Conservation (phyloP, 2,329 filamentous ascomycete genomes). For the Epichloe festucae region DNA sequence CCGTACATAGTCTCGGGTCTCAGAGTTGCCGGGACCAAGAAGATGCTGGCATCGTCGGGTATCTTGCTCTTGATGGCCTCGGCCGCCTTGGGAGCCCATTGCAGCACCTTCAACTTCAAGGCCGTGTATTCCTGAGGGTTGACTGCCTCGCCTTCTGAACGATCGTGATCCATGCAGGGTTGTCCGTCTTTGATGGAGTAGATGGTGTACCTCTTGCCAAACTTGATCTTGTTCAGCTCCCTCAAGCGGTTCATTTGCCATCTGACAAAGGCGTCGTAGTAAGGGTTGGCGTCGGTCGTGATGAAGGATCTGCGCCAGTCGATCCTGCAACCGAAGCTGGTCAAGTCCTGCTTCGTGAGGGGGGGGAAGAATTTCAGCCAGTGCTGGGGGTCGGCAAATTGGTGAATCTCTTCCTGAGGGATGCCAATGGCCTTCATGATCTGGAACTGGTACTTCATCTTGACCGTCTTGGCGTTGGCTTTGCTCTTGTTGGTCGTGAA, state of each 20-base stretch:
- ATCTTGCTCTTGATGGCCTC: constrained; percentile 64
- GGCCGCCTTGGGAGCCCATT: constrained; percentile 71
- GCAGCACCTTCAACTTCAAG: constrained; percentile 78
- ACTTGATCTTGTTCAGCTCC: constrained; percentile 84
- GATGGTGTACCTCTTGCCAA: constrained; percentile 84
- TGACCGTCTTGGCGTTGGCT: constrained; percentile 75
- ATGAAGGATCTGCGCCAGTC: constrained; percentile 91
- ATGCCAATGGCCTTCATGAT: constrained; percentile 91
- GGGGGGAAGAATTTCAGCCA: constrained; percentile 82
- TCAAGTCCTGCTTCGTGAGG: constrained; percentile 55
- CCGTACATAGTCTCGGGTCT: constrained; percentile 98
- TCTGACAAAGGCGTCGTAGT: constrained; percentile 86
- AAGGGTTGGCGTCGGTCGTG: constrained; percentile 92
- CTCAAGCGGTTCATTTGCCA: constrained; percentile 96
- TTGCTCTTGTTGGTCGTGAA: constrained; percentile 91
- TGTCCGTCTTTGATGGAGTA: constrained; percentile 45
- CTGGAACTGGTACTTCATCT: constrained; percentile 92
- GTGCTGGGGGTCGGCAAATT: constrained; percentile 77
- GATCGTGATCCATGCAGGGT: constrained; percentile 36
- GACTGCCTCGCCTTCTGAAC: constrained; percentile 32
- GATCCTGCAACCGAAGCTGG: constrained; percentile 71
- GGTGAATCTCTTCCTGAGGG: constrained; percentile 76
- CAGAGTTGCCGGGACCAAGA: constrained; percentile 82
- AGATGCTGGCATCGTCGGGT: constrained; percentile 66
- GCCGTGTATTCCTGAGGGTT: constrained; percentile 86